Evolutionary conservation across 768 basidiomycete genomes (phyloP).

Genomic region (Lactarius sanguifluus): DNA sequence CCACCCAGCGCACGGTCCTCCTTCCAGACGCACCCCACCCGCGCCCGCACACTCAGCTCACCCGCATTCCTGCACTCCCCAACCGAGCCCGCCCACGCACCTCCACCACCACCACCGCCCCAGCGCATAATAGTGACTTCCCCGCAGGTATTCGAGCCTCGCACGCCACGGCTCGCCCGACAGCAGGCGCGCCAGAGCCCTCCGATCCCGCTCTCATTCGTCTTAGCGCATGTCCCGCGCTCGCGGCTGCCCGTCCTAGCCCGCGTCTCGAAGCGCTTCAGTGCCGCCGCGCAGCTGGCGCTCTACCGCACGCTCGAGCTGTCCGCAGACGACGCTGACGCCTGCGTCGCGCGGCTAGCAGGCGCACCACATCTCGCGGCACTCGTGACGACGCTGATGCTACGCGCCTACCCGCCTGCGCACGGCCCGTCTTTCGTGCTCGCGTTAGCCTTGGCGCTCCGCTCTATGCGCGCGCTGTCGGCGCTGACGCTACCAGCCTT

Average conservation of each 20-base stretch:
- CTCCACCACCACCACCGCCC: background rate
- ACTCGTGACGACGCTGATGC: conserved; percentile 33
- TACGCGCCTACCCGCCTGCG: conserved; percentile 23
- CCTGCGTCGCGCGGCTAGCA: conserved; percentile 35
- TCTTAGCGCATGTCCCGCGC: conserved; percentile 30
- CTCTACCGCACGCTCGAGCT: conserved; percentile 35
- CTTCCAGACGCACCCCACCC: background rate
- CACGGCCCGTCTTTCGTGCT: conserved; percentile 26
- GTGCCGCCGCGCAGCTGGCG: conserved; percentile 28
- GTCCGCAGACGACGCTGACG: conserved; percentile 13
- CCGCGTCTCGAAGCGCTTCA: conserved; percentile 33
- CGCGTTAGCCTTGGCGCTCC: conserved; percentile 36
- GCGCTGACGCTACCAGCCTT: conserved; percentile 34
- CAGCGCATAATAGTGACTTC: background rate
- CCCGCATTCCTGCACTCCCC: conserved; percentile 13
- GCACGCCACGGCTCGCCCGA: conserved; percentile 6
- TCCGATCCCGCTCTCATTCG: conserved; percentile 20
- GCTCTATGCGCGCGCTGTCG: conserved; percentile 35
- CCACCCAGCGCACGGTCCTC: background rate
- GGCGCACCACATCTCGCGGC: conserved; percentile 30
- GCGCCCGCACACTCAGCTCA: conserved; percentile 20
- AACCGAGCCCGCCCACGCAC: background rate
- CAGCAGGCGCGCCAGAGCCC: conserved; percentile 18
- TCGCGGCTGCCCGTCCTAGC: conserved; percentile 31
- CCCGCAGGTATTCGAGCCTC: background rate